These are phyloP conservation scores for Ascochyta lentis DNA, from an alignment of 2,329 filamentous ascomycete genomes.

Conservation along the genomic window DNA sequence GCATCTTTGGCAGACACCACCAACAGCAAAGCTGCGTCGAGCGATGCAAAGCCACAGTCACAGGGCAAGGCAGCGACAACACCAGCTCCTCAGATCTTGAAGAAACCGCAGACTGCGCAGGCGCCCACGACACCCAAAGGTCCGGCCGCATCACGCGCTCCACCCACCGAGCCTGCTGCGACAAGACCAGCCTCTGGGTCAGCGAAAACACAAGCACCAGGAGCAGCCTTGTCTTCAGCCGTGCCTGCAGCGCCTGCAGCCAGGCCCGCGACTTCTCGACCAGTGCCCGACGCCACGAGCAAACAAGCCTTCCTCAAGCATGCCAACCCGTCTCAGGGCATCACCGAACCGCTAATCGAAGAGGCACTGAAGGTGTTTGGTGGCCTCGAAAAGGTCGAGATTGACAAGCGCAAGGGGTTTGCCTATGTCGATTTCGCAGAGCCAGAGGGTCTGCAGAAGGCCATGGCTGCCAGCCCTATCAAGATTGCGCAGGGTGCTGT, in stretches of 20 bases:
- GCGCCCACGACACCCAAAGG: constrained; percentile 38
- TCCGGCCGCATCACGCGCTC: constrained; percentile 36
- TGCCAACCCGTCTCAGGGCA: constrained; percentile 83
- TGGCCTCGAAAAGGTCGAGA: constrained; percentile 78
- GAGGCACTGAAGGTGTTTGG: constrained; percentile 78
- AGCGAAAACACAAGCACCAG: constrained; percentile 24
- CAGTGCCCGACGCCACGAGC: constrained; percentile 42
- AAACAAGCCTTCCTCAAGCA: constrained; percentile 65
- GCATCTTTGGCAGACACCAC: constrained; percentile 44
- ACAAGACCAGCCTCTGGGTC: constrained; percentile 26
- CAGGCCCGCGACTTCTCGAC: constrained; percentile 22
- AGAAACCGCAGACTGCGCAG: constrained; percentile 45
- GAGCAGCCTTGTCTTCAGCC: constrained; percentile 24
- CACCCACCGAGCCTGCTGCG: constrained; percentile 40
- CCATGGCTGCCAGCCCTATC: constrained; percentile 81
- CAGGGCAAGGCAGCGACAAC: constrained; percentile 31
- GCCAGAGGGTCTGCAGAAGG: constrained; percentile 74
- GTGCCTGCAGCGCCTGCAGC: constrained; percentile 19
- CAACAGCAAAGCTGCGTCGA: constrained; percentile 31
- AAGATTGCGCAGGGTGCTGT: constrained; percentile 84
- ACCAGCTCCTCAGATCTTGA: constrained; percentile 47
- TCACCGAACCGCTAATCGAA: constrained; percentile 81
- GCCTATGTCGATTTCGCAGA: constrained; percentile 90
- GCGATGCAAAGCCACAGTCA: constrained; percentile 35
- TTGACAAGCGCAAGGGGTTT: constrained; percentile 93